Base-by-base conservation (phyloP, 208 protist genomes). In the Wallacemonas sp. region DNA sequence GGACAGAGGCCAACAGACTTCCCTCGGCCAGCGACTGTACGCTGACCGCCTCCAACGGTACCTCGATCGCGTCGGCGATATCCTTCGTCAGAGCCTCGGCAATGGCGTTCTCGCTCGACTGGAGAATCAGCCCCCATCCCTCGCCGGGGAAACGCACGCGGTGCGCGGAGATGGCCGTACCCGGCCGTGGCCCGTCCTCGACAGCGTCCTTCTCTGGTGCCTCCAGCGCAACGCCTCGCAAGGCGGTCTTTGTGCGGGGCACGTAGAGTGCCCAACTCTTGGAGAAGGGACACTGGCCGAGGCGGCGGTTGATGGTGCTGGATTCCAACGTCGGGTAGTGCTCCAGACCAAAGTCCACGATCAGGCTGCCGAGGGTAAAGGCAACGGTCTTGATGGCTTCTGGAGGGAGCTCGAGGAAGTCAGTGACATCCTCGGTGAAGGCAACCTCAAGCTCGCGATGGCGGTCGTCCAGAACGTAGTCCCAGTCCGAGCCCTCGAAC, bases 401-500 rank as follows among this genome's bases (percentile, higher is more conserved):
- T 2, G 46, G 29, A n/a, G 57, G 57, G 21, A 79, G 19, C 4
- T 63, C 63, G 0, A 75, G 36, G 27, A 48, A 65, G 33, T 53
- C 55, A 26, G 64, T 65, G 52, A 79, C 63, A 32, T 79, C 73
- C 17, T 50, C 32, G 13, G 61, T 50, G 50, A 79, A 71, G 22
- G 73, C 73, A 4, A 53, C 39, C 1, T 63, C 33, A 24, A 79
- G 52, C 24, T 46, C 63, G 4, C 38, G 60, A 38, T 48, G 68
- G 24, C 67, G 63, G 21, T 58, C 33, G 17, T 75, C 52, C 4
- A 71, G 38, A 36, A 81, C 70, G 39, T 57, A 39, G n/a, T 41
- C 62, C 75, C 78, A 87, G n/a, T 66, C 58, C 5, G 72, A 59
- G 17, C 84, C 80, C 3, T 79, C 58, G 33, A 87, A 75, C 21